These are phyloP conservation scores for Saccharomycopsis fermentans DNA, from an alignment of 805 yeast genomes.

Conservation along the genomic window DNA sequence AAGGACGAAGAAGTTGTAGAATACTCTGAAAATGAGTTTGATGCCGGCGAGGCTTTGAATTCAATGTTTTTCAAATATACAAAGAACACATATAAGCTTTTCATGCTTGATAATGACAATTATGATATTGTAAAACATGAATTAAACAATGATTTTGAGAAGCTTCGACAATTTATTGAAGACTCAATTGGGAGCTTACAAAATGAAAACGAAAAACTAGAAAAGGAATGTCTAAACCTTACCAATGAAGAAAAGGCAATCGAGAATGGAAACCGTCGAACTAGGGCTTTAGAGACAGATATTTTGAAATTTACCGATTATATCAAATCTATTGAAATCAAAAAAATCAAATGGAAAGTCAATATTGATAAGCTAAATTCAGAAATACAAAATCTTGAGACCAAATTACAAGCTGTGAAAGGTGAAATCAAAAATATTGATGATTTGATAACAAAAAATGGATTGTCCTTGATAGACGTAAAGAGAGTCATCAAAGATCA, in stretches of 20 bases:
- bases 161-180: slow-evolving; percentile 38
- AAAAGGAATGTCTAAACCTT: slow-evolving; percentile 31
- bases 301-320: slow-evolving; percentile 59
- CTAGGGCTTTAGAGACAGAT: slow-evolving; percentile 60
- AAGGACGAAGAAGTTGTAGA: slow-evolving; percentile 23
- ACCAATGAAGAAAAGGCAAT: slow-evolving; percentile 37
- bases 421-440: slow-evolving; percentile 33
- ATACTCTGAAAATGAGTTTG: slow-evolving; percentile 7
- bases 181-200: slow-evolving; percentile 35
- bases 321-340: slow-evolving; percentile 53
- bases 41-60: slow-evolving; percentile 20
- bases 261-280: slow-evolving; percentile 44
- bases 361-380: slow-evolving; percentile 43
- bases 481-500: slow-evolving; percentile 14
- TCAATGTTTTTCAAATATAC: slow-evolving; percentile 48
- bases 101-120: slow-evolving; percentile 55
- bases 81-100: slow-evolving; percentile 55
- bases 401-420: slow-evolving; percentile 33
- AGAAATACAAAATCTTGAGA: slow-evolving; percentile 40
- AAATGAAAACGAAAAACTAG: slow-evolving; percentile 32
- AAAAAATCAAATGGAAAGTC: slow-evolving; percentile 54
- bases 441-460: slow-evolving; percentile 33
- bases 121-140: slow-evolving; percentile 43
- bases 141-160: slow-evolving; percentile 45
- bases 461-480: slow-evolving; percentile 29